A percentile compares a stretch with the other conserved stretches of the same genome.
Conservation (phyloP, 2,329 filamentous ascomycete genomes). For the Fusarium verticillioides region DNA sequence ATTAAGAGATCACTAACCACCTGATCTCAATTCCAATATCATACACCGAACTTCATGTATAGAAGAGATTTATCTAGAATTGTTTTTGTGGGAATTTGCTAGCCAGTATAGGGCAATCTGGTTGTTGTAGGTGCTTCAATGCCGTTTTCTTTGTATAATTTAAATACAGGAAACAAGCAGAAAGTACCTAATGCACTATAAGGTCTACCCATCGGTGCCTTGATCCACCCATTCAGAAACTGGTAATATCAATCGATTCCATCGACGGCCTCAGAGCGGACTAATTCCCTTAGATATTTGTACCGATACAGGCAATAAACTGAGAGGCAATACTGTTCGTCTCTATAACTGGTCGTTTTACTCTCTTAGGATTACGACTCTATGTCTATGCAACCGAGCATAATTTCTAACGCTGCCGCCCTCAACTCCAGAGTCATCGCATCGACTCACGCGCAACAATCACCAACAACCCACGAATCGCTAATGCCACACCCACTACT, state of each 20-base stretch:
- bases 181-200: neutral
- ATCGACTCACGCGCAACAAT: conserved; percentile 24
- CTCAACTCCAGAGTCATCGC: conserved; percentile 40
- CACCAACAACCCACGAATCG: conserved; percentile 32
- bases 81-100: neutral
- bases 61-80: neutral
- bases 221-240: neutral
- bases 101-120: neutral
- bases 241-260: neutral
- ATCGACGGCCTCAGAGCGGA: neutral
- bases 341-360: conserved; percentile 26
- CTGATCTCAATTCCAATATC: neutral
- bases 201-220: neutral
- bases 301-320: neutral
- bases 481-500: conserved; percentile 24
- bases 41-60: neutral
- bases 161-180: neutral
- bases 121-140: neutral
- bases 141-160: neutral
- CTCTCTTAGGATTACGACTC: conserved; percentile 24
- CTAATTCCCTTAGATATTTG: neutral
- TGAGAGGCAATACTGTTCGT: conserved; percentile 4
- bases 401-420: conserved; percentile 28
- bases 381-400: conserved; percentile 32
- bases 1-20: neutral